A percentile compares a stretch with the other conserved stretches of the same genome.
Conservation (phyloP, 2,329 filamentous ascomycete species). For the Diaporthe australafricana region DNA sequence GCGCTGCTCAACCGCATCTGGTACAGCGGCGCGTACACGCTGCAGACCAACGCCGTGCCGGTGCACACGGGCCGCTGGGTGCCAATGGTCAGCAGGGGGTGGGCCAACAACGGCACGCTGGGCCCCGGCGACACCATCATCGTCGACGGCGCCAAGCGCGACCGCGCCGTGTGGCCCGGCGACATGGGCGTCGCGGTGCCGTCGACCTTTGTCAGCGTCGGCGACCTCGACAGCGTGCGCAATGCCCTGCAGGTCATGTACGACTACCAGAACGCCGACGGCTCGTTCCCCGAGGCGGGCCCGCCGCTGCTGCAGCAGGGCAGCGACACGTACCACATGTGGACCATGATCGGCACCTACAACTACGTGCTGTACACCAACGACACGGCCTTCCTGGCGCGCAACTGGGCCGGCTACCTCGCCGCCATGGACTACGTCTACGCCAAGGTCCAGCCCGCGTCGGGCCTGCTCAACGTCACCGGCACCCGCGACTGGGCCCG, state of each 20-base stretch:
- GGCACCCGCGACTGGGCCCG: constrained; percentile 63
- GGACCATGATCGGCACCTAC: constrained; percentile 65
- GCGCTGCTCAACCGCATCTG: constrained; percentile 64
- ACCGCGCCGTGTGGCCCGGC: constrained; percentile 67
- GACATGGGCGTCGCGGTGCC: constrained; percentile 67
- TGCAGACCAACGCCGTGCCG: constrained; percentile 51
- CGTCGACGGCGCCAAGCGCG: constrained; percentile 66
- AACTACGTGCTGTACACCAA: constrained; percentile 67
- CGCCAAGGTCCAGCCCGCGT: constrained; percentile 40
- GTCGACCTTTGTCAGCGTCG: constrained; percentile 60
- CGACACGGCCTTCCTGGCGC: constrained; percentile 52
- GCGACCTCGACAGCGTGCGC: constrained; percentile 59
- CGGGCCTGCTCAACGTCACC: constrained; percentile 61
- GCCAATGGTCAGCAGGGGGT: constrained; percentile 54
- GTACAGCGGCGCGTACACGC: constrained; percentile 62
- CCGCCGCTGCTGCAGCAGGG: constrained; percentile 52
- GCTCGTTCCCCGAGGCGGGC: constrained; percentile 63
- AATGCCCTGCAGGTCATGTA: constrained; percentile 59
- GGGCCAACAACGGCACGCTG: constrained; percentile 49
- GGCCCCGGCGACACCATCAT: constrained; percentile 48
- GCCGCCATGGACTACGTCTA: constrained; percentile 45
- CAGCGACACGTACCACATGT: constrained; percentile 50
- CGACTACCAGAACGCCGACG: constrained; percentile 51
- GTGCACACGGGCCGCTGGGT: constrained; percentile 46
- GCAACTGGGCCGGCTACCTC: constrained; percentile 48